Conservation (phyloP, 1,139 yeast genomes). For the Scheffersomyces illinoinensis region DNA sequence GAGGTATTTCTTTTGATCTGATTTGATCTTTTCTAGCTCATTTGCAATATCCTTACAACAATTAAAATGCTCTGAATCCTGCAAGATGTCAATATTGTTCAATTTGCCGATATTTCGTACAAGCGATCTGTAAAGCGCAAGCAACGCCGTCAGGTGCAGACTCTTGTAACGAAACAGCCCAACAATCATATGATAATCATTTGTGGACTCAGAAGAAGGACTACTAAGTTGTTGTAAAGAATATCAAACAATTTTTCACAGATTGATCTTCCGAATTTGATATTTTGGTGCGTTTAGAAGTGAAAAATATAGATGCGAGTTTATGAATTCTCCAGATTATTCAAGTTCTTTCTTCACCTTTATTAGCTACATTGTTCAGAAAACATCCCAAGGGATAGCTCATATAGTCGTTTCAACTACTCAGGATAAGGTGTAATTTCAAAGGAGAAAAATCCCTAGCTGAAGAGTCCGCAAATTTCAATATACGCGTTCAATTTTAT, state of each 20-base stretch:
- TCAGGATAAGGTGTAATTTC: too few relatives aligned
- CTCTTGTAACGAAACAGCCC: not conserved
- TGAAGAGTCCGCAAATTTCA: not conserved
- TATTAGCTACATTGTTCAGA: not conserved
- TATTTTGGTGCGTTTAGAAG: not conserved
- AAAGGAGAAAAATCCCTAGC: not conserved
- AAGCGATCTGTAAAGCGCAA: conserved; percentile 20
- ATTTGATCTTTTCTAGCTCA: conserved; percentile 4
- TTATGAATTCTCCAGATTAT: not conserved
- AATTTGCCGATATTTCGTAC: conserved; percentile 11
- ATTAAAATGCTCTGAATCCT: not conserved
- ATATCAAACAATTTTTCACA: not conserved
- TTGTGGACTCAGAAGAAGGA: not conserved
- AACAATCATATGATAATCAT: not conserved
- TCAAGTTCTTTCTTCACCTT: not conserved
- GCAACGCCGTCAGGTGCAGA: conserved; percentile 4
- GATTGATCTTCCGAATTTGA: too few relatives aligned
- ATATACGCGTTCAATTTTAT: not conserved
- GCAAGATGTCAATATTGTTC: not conserved
- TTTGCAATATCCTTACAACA: not conserved
- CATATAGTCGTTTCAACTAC: not conserved
- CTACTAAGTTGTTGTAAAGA: conserved; percentile 1
- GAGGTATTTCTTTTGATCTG: conserved; percentile 11
- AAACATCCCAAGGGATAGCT: not conserved
- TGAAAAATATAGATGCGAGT: not conserved